Base-by-base conservation (phyloP, 2,329 filamentous ascomycete species). In the Shiraia bambusicola region DNA sequence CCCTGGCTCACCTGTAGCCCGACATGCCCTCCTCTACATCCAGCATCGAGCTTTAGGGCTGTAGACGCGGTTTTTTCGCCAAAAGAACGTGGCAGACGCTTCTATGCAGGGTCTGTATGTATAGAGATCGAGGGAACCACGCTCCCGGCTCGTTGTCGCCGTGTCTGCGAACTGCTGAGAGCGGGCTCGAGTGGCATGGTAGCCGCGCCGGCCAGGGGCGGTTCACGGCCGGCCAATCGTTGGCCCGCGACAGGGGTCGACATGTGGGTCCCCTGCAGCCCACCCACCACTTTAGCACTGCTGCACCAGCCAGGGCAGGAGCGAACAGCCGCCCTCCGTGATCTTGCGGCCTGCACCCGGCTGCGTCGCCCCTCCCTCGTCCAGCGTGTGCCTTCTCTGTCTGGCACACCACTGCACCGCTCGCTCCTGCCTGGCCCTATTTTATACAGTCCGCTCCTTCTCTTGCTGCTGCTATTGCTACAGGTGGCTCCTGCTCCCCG, bases 321-420 rank as follows among this genome's bases (percentile, higher is more conserved):
- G 56, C 52, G 46, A 60, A 61, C 59, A 60, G 60, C 54, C 61
- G 59, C 58, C 58, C 51, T 54, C 52, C 42, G 47, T 54, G 43
- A 46, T 50, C 50, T 50, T 48, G 52, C 42, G 56, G 48, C 54
- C 51, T 52, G 52, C 51, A 49, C 53, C 19, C 19, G 19, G 56
- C 52, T 61, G 55, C 45, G 51, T 54, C 58, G 56, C 59, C 56
- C 58, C 54, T 61, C 54, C 37, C 40, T 43, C 51, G 33, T 45
- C 40, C 49, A 51, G 39, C 37, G 33, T 12, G n/a, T n/a, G n/a
- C 5, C 22, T 37, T 4, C 27, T 4, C 22, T 38, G 8, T 35
- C 24, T 26, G 42, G 44, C 43, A n/a, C n/a, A n/a, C n/a, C n/a
- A n/a, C n/a, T n/a, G n/a, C n/a, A n/a, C n/a, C n/a, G n/a, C n/a